phyloP scores from a whole-genome alignment of 2,329 filamentous ascomycete species.

The Raffaelea albimanens region DNA sequence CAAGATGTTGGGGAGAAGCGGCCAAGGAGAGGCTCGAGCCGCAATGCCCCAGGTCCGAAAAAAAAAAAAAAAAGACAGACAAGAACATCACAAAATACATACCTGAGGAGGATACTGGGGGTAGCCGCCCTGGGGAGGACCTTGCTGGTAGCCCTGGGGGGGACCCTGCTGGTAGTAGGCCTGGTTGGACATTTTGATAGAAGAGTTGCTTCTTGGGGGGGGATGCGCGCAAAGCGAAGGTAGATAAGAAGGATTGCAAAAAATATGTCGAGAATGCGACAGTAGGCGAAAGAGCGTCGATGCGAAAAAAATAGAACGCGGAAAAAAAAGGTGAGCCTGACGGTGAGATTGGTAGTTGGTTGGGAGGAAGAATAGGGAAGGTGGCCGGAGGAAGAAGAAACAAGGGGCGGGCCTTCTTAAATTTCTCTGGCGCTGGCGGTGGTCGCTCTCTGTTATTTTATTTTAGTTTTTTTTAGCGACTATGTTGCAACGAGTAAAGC shows the following conservation, averaged over 20 bases:
- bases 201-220: constrained; percentile 8
- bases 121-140: constrained; percentile 19
- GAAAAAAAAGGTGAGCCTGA: no score
- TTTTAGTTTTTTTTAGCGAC: neutral
- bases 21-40: no score
- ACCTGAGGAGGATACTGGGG: constrained; percentile 35
- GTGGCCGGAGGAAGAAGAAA: neutral
- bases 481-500: no score
- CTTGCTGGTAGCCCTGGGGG: constrained; percentile 14
- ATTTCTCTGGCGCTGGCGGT: neutral
- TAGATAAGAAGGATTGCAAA: neutral
- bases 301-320: no score
- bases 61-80: neutral
- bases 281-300: no score
- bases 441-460: neutral
- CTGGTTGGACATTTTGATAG: constrained; percentile 24
- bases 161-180: constrained; percentile 27
- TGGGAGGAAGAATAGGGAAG: neutral
- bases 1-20: no score
- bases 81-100: constrained; percentile 15
- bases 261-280: no score
- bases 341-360: no score
- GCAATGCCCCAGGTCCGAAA: neutral
- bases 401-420: neutral
- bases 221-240: neutral